Percentiles rank a stretch among this genome's conserved stretches.
phyloP scores from a whole-genome alignment of 305 asterid species.

The Stenogyne calaminthoides region DNA sequence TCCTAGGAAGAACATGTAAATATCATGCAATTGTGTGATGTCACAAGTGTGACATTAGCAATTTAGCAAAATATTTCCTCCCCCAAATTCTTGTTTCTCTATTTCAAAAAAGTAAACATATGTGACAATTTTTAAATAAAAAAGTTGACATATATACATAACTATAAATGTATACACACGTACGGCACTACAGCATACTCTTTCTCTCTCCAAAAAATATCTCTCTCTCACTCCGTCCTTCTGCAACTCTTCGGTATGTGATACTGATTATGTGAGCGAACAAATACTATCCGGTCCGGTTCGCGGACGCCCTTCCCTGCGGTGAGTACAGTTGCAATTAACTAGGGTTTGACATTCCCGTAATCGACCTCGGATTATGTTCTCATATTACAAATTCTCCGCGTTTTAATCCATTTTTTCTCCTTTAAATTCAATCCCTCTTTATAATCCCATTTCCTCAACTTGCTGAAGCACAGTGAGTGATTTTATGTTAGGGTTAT shows the following conservation, averaged over 20 bases:
- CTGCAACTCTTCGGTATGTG: constrained; percentile 33
- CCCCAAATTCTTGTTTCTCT: background rate
- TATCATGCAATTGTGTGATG: background rate
- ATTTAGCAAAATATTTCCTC: background rate
- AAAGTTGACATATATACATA: background rate
- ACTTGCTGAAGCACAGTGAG: constrained; percentile 16
- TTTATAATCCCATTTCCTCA: constrained; percentile 22
- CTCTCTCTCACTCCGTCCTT: background rate
- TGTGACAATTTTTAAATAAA: too few relatives aligned
- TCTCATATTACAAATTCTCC: constrained; percentile 16
- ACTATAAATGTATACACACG: constrained; percentile 5
- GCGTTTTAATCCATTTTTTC: constrained; percentile 10
- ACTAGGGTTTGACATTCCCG: constrained; percentile 34
- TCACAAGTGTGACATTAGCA: background rate
- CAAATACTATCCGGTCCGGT: constrained; percentile 29
- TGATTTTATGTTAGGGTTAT: constrained; percentile 23
- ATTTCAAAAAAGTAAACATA: too few relatives aligned
- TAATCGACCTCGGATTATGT: constrained; percentile 31
- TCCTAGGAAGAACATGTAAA: too few relatives aligned
- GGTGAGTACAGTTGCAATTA: constrained; percentile 37
- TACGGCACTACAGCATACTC: background rate
- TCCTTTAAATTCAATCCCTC: constrained; percentile 26
- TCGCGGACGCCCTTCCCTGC: constrained; percentile 34
- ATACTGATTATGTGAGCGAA: constrained; percentile 31
- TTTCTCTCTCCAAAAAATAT: constrained; percentile 30